Base-by-base conservation (phyloP, 164 flowering plant species). In the Nymphaea thermarum region DNA sequence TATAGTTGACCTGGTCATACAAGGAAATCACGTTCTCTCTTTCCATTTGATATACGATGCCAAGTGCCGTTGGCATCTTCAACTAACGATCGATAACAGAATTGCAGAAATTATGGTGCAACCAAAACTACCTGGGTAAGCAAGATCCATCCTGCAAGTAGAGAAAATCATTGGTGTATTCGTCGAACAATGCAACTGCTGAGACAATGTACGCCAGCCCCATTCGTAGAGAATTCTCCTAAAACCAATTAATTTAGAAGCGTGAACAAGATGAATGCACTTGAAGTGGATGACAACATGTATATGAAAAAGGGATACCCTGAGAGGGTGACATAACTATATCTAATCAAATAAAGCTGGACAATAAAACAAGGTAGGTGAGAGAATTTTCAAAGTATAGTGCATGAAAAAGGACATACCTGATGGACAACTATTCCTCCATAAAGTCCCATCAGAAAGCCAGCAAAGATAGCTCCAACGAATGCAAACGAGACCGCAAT, bases 101-200 rank as follows among this genome's bases (percentile, higher is more conserved):
- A 12, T 12, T 47, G 12, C 5, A 2, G 55, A 47, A 47, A 47
- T 47, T 47, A 4, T 47, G 7, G 55, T 47, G 36, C 36, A 25
- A 25, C 36, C 68, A 64, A 70, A 70, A 41, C 45, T 78, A 91
- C 98, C 96, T 86, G 8, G 93, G 95, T 66, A 91, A 81, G 76
- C 91, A 85, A 65, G 96, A 86, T 16, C 98, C 95, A 70, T 87
- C 96, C 65, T 84, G 75, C 77, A 91, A 72, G 79, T 81, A 87
- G 69, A 94, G 95, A 57, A 87, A 65, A 74, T 91, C 97, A 74
- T 94, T 91, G 42, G 83, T 83, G 74, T 88, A 91, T 72, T 90
- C 96, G 65, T 91, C 96, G 72, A 86, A 91, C 14, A 86, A 63
- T 36, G 98, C 86, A 72, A 91, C 79, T 10, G 74, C 82, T 4